Evolutionary conservation across 139 green algal species (phyloP), one percentile per base, ranked within the genome.

Genomic region (Zygnema circumcarinatum): DNA sequence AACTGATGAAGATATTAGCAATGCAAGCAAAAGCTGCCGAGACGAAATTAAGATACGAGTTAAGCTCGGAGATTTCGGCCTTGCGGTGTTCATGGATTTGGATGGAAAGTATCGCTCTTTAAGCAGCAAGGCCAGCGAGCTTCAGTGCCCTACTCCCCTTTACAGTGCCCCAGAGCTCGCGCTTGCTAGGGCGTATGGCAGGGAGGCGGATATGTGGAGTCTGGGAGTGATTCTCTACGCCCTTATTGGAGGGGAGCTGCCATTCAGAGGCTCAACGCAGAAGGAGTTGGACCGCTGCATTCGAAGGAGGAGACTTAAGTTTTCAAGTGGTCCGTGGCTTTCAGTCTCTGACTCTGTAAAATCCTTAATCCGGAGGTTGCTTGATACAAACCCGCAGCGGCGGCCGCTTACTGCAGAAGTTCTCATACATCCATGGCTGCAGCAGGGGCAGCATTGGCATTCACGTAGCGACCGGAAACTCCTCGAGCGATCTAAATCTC

Each of bases 221-320:
- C 32, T 89, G 20, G 83, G 83, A 75, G 83, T 89, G 32, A 47
- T 89, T n/a, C 32, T 76, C 22, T 86, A 86, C 38, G n/a, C 25
- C n/a, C 32, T 89, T 54, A 38, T 89, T n/a, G 74, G 47, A 38
- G 73, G 83, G 35, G 73, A 53, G 11, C 74, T 75, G 40, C 83
- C 83, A 38, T 89, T 89, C 72, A 38, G 22, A 20, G 83, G 83
- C 0, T 31, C 33, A 25, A 76, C 83, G 2, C 42, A 86, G 11
- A 93, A 94, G 40, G 95, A 98, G 90, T 93, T 95, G 86, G 74
- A 95, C 80, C 75, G 82, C 54, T 76, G 90, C 40, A 84, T 86
- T 25, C 7, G 11, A 38, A 88, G 91, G 87, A 11, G 38, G 56
- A 89, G 91, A 38, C 56, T 52, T 3, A 52, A 84, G 11, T 81